A percentile compares a stretch with the other conserved stretches of the same genome.
These are phyloP conservation scores for Nakazawaea anatomiae DNA, from an alignment of 805 yeast genomes.

Conservation along the genomic window DNA sequence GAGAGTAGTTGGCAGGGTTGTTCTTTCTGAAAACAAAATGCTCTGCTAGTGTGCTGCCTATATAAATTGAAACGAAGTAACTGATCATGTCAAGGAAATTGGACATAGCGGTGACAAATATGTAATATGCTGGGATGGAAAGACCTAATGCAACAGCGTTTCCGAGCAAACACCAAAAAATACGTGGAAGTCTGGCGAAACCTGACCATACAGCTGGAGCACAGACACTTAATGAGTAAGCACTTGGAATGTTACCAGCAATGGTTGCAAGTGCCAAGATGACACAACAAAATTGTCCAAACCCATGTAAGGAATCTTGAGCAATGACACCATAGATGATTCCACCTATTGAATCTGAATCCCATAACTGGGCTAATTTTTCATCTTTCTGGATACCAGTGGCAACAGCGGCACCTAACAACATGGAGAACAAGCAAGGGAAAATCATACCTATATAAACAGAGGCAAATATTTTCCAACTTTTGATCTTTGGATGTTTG, in stretches of 20 bases:
- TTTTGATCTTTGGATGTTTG: conserved; percentile 23
- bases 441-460: conserved; percentile 24
- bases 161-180: conserved; percentile 29
- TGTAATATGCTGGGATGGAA: conserved; percentile 30
- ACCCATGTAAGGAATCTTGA: conserved; percentile 23
- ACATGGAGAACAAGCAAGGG: conserved; percentile 58
- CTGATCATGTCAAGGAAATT: conserved; percentile 28
- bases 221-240: conserved; percentile 26
- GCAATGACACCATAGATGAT: conserved; percentile 26
- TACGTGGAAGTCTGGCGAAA: conserved; percentile 26
- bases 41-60: conserved; percentile 26
- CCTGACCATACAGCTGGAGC: conserved; percentile 27
- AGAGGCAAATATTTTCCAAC: conserved; percentile 23
- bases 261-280: conserved; percentile 26
- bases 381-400: conserved; percentile 50
- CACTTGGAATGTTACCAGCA: conserved; percentile 29
- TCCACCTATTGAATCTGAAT: conserved; percentile 41
- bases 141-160: conserved; percentile 27
- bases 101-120: conserved; percentile 24
- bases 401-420: conserved; percentile 81
- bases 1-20: conserved; percentile 18
- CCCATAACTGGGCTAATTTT: conserved; percentile 45
- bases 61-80: conserved; percentile 28
- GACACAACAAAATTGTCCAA: conserved; percentile 27
- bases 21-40: conserved; percentile 23